Evolutionary conservation across 495 filamentous ascomycete species (phyloP), one percentile per base, ranked within the genome.

Genomic region (Penicillium canescens): DNA sequence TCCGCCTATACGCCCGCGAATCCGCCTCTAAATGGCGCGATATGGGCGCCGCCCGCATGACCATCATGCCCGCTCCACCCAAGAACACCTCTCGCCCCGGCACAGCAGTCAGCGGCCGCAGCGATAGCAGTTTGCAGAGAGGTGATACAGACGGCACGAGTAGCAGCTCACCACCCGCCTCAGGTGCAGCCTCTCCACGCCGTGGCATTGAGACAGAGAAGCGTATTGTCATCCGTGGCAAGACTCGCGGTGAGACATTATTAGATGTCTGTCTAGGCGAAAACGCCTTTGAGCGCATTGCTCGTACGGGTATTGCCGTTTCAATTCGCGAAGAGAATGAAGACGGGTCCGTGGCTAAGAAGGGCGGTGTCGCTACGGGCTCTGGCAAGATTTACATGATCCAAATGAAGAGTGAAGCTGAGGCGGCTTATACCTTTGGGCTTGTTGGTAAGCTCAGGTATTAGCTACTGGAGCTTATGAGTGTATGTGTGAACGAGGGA

Each of bases 211-310:
- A 73, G 26, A 56, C 85, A 52, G 85, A 92, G 74, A 96, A 96
- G 72, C 82, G 93, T 13, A 87, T 98, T 43, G 69, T 96, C 26
- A 84, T 97, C 18, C 70, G 73, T 3, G 84, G 83, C 13, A 85
- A 87, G 69, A 86, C 85, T 10, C 82, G 83, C 50, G 81, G 80
- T 3, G 78, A 85, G 36, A 76, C 88, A 11, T 64, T 96, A 54
- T 74, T 98, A 1, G 94, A 98, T 68, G 89, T 87, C 3, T 90
- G 91, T 54, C 75, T 98, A 3, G 86, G 86, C 4, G 88, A 89
- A 68, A 87, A 81, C 56, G 89, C 87, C 48, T 98, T 98, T 65
- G 88, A 91, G 62, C 78, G 89, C 7, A 77, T 96, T 26, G 92
- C 88, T 0, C 77, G 87, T 43, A 88, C 85, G 38, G 94, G 94